Evolutionary conservation across 805 yeast species (phyloP).

Genomic region (Groenewaldozyma salmanticensis): DNA sequence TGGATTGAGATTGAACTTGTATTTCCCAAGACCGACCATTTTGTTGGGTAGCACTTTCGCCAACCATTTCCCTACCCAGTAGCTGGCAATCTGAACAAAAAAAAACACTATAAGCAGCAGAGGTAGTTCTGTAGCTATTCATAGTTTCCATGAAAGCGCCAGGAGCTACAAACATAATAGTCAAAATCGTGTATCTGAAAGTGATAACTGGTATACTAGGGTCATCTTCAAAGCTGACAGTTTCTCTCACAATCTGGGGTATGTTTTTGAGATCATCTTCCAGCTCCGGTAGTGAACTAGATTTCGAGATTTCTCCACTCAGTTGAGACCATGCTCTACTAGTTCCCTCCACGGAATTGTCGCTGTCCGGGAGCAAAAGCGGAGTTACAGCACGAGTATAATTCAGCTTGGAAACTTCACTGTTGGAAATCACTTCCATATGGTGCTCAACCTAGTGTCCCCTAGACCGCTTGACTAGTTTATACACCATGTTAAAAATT

Average conservation of each 20-base stretch:
- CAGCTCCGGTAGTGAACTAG: slow-evolving; percentile 2
- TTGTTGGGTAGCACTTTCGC: slow-evolving; percentile 29
- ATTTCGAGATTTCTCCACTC: too few species aligned
- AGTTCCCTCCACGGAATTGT: too few species aligned
- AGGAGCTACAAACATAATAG: slow-evolving; percentile 7
- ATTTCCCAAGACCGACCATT: slow-evolving; percentile 15
- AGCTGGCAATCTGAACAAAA: slow-evolving; percentile 9
- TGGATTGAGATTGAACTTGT: slow-evolving; percentile 36
- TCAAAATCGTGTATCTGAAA: slow-evolving; percentile 5
- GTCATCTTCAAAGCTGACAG: slow-evolving; percentile 11
- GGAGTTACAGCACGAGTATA: too few species aligned
- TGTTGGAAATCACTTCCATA: too few species aligned
- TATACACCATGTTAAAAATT: too few species aligned
- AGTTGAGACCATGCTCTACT: too few species aligned
- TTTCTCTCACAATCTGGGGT: slow-evolving; percentile 7
- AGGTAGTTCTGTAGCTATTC: slow-evolving; percentile 7
- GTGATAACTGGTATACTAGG: slow-evolving; percentile 5
- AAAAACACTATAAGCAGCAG: slow-evolving; percentile 9
- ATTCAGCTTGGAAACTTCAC: too few species aligned
- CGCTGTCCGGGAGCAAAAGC: too few species aligned
- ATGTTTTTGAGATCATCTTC: slow-evolving; percentile 6
- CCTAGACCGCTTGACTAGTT: too few species aligned
- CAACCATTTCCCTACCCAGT: slow-evolving; percentile 9
- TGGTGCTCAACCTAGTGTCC: too few species aligned
- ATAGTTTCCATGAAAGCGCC: slow-evolving; percentile 10